Base-by-base conservation (phyloP, 139 green algal species). In the Chlorella sorokiniana region DNA sequence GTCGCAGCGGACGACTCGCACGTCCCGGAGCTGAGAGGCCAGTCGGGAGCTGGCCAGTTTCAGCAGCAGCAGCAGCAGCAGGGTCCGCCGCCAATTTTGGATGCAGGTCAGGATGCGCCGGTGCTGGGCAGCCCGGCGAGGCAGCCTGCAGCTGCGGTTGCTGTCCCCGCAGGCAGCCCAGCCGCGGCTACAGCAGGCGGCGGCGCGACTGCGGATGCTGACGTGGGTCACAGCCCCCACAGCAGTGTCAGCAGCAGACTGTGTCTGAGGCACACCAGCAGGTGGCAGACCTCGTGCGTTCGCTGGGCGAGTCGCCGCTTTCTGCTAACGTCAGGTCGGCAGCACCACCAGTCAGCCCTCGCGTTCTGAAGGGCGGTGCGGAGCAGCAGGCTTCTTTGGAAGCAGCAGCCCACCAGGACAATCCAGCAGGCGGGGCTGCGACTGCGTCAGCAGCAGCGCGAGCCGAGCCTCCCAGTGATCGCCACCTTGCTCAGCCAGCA, bases 181-280 rank as follows among this genome's bases (percentile, higher is more conserved):
- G 18, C 63, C 31, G n/a, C 63, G 9, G 25, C 63, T 14, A 7
- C 9, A 41, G n/a, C 63, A 41, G 63, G n/a, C n/a, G n/a, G n/a
- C n/a, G n/a, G n/a, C n/a, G n/a, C n/a, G n/a, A n/a, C n/a, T n/a
- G n/a, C n/a, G n/a, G 27, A 69, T 41, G 18, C n/a, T 23, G n/a
- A 42, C 31, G 41, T 42, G 33, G 9, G n/a, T 23, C 42, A 14
- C 14, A 40, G 23, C 29, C 16, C 29, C 11, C 20, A 48, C 54
- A 54, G 73, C 73, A 59, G 33, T 6, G 27, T 35, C 71, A 78
- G 71, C 51, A 59, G 40, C 69, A 76, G 69, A 76, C 69, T 22
- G 69, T 76, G 29, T 77, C 70, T 4, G 70, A 77, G 48, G 72
- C 37, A 37, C 51, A 79, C 23, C 35, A 9, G 22, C 37, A 69